Percentiles rank a stretch among this genome's conserved stretches.
Evolutionary conservation across 2,329 filamentous ascomycete genomes (phyloP).

Genomic region (Microascus cirrosus): DNA sequence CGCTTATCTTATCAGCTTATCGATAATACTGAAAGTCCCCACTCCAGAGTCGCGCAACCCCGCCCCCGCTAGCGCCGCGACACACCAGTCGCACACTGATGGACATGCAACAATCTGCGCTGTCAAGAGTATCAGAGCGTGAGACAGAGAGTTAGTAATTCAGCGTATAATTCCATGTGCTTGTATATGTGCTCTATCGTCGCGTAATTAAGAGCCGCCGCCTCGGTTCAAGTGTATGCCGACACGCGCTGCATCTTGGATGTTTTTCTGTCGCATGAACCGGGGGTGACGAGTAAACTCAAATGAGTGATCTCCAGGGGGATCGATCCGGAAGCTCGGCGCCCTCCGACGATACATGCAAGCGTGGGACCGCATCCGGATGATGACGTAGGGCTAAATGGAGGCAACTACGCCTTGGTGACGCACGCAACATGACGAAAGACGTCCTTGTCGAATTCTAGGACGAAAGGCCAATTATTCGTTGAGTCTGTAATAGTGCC

Average conservation of each 20-base stretch:
- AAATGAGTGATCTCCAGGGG: not conserved
- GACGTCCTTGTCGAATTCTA: not conserved
- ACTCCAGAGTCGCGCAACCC: not conserved
- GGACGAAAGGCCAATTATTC: not conserved
- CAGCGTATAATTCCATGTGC: too few relatives aligned
- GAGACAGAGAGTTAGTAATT: too few relatives aligned
- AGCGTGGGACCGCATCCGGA: not conserved
- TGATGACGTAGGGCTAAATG: not conserved
- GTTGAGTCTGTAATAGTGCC: not conserved
- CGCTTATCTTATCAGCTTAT: slow-evolving; percentile 6
- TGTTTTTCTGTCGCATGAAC: not conserved
- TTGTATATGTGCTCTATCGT: too few relatives aligned
- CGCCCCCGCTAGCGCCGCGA: not conserved
- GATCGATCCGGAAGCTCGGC: not conserved
- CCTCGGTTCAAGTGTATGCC: too few relatives aligned
- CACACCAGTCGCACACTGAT: not conserved
- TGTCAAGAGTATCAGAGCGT: not conserved
- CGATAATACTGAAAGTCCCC: slow-evolving; percentile 2
- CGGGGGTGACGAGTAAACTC: not conserved
- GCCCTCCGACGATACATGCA: not conserved
- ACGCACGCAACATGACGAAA: not conserved
- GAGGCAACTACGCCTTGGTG: not conserved
- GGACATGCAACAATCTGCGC: not conserved
- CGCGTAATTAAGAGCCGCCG: too few relatives aligned
- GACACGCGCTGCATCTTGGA: too few relatives aligned